Evolutionary conservation across 2,329 filamentous ascomycete genomes (phyloP), one percentile per base, ranked within the genome.

Genomic region (Colletotrichum simmondsii): DNA sequence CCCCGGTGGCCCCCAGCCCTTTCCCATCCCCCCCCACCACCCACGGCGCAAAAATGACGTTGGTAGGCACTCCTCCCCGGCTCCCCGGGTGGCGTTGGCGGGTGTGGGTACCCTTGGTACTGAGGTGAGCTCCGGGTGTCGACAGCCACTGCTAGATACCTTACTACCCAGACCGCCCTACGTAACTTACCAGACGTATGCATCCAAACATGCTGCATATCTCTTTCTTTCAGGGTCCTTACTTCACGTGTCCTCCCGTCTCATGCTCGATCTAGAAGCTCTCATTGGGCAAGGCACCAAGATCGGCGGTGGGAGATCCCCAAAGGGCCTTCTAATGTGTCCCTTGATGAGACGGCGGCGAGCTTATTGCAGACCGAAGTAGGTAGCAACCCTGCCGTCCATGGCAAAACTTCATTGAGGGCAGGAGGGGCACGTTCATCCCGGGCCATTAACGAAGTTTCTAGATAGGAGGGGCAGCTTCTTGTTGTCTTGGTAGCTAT

Each of bases 261-360:
- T 53, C 67, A 71, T 61, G 66, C 22, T 42, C 22, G 14, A 35
- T 46, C 7, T 6, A 0, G 6, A 4, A 19, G 10, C 24, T 42
- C 5, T 35, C 16, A 72, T 72, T 72, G 71, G 66, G 8, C 56
- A 49, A 72, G 60, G 66, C 35, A 71, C 57, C 60, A 71, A 70
- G 71, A 72, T 72, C 66, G 32, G 24, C 71, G 16, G 26, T 46
- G 12, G 14, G 26, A 54, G 19, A 35, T 22, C 32, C 46, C 54
- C 12, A 69, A 42, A 26, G 46, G 42, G 19, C 19, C 19, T 24
- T 60, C 24, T 16, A 46, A 59, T 59, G 46, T 42, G 11, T 32
- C 66, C 24, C 24, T 22, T 70, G 54, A 37, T 35, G 54, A 53
- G 19, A 66, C 24, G 68, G 61, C 37, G 53, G 57, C 68, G 24